Evolutionary conservation across 805 yeast species (phyloP), one percentile per base, ranked within the genome.

Genomic region (Saccharomyces paradoxus): DNA sequence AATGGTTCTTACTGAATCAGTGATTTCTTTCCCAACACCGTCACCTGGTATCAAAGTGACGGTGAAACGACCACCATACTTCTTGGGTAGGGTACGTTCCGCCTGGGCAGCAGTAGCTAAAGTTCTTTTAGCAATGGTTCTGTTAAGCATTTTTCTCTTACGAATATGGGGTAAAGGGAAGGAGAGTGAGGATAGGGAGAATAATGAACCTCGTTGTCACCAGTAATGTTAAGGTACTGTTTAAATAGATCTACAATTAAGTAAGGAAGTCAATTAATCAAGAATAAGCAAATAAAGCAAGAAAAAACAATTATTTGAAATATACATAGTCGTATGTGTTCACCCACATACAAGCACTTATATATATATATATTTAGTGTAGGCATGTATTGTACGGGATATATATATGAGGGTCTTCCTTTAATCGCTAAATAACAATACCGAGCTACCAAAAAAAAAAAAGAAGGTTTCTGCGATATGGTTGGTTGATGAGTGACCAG

Each of bases 11-110:
- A 92, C 99, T 27, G 97, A 87, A 72, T 87, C 92, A 56, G 98
- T 86, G 71, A 91, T 88, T 77, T 91, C 97, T 69, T 85, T 86
- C 74, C 99, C 99, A 63, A 91, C 87, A 81, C 98, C 98, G 71
- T 92, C 99, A 75, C 99, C 97, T 56, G 98, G 98, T 64, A 92
- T 86, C 71, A 92, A 80, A 51, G 99, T 92, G 55, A 94, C 97
- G 52, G 92, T 87, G 80, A 82, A 91, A 71, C 85, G 85, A 59
- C 97, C 96, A 64, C 98, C 98, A 76, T 89, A 90, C 75, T 88
- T 87, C 78, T 89, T 89, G 67, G 96, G 95, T 67, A 87, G 77
- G 60, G 80, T 80, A 57, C 80, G 66, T 70, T 82, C 87, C 53
- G 86, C 79, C 29, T 83, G 73, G 54, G 83, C 80, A 55, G 78